Base-by-base conservation (phyloP, 352 stramenopile species). In the Achlya hypogyna region DNA sequence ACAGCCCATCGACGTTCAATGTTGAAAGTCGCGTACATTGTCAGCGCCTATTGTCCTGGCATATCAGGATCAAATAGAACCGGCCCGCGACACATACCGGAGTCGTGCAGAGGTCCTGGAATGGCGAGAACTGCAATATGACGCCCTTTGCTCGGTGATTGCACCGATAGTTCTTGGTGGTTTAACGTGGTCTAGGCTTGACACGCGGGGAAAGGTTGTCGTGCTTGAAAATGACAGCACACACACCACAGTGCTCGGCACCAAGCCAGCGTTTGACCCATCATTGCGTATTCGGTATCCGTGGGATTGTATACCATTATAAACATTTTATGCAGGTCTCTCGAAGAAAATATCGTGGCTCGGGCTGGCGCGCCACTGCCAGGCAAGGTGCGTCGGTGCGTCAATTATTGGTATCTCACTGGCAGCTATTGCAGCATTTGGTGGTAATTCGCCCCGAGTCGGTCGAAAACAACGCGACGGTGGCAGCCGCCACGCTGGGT, bases 191-290 rank as follows among this genome's bases (percentile, higher is more conserved):
- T 51, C 18, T 43, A 67, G 60, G 32, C 23, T 67, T 20, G 43
- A 58, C 38, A 58, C 23, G 1, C 40, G 60, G 1, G 60, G 42
- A n/a, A 67, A 67, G n/a, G 60, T 67, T 35, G 34, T 67, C 8
- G 12, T 67, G n/a, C 25, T 67, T 18, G 60, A 67, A 58, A 67
- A 67, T 29, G 40, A 67, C 35, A 67, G 31, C 51, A 67, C 59
- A 14, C 60, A 60, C n/a, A 45, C 38, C 1, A 67, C 60, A 9
- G 60, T 67, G 40, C 29, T 67, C 14, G 60, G 60, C 31, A 67
- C 60, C 5, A 67, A 28, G 34, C 60, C 60, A 8, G 20, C 20
- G 18, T 58, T 59, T 27, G 51, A 67, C n/a, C 43, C 60, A n/a
- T 35, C 27, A 22, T 49, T 53, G 27, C 60, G 34, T 45, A 58